Conservation (phyloP, 179 eudicot species). For the Silene noctiflora region DNA sequence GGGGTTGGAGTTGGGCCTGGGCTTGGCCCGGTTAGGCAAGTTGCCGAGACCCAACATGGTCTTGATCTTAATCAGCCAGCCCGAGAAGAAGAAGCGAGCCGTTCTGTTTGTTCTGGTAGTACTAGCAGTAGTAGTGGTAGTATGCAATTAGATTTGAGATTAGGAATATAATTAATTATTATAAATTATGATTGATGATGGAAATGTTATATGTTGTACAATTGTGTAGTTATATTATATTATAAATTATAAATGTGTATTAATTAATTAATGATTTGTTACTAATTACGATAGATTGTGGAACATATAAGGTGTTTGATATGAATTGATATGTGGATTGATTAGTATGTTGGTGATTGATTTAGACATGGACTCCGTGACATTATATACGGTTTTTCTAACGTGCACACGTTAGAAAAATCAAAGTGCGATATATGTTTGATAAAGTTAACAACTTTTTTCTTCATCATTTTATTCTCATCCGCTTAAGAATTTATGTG, state of each 20-base stretch:
- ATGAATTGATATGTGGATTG: background rate
- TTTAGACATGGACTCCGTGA: background rate
- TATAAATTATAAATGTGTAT: background rate
- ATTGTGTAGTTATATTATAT: conserved; percentile 9
- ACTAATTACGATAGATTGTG: background rate
- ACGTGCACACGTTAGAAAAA: no score
- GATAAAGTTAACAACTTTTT: background rate
- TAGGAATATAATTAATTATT: conserved; percentile 21
- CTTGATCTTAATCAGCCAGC: conserved; percentile 30
- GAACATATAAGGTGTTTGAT: background rate
- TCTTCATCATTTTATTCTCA: no score
- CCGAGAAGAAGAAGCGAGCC: conserved; percentile 15
- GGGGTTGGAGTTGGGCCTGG: conserved; percentile 7
- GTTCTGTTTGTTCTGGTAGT: background rate
- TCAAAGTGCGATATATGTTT: no score
- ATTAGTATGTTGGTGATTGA: conserved; percentile 3
- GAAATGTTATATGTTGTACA: background rate
- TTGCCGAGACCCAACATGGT: conserved; percentile 18
- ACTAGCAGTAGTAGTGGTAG: background rate
- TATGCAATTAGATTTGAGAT: conserved; percentile 34
- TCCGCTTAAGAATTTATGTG: no score
- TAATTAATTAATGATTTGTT: conserved; percentile 9
- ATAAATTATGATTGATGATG: background rate
- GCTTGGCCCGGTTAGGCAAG: background rate
- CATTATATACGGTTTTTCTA: no score